Evolutionary conservation across 345 rosid species (phyloP).

Genomic region (Linum tenue): DNA sequence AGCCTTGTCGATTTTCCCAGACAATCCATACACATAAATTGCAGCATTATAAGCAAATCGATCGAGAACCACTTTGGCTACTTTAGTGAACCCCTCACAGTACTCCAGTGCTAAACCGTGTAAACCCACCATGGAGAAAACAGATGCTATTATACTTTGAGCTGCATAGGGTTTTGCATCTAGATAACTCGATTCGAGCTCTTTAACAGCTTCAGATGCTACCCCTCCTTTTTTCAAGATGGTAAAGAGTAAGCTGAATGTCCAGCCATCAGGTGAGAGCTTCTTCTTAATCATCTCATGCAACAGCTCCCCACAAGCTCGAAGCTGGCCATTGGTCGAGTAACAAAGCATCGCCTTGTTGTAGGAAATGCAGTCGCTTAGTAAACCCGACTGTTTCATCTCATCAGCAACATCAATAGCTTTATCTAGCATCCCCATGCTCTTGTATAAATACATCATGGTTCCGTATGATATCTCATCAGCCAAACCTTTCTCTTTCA

Average conservation of each 20-base stretch:
- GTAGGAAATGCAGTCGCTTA: constrained; percentile 52
- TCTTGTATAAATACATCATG: constrained; percentile 78
- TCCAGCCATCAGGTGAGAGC: constrained; percentile 52
- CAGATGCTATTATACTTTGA: constrained; percentile 45
- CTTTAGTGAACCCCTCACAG: constrained; percentile 34
- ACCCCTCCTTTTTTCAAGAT: constrained; percentile 63
- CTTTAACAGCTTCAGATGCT: constrained; percentile 61
- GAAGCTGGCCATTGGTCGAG: constrained; percentile 55
- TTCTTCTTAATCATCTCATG: constrained; percentile 57
- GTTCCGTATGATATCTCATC: constrained; percentile 64
- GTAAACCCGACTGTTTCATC: constrained; percentile 60
- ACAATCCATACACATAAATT: constrained; percentile 48
- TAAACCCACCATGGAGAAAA: constrained; percentile 65
- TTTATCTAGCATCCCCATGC: constrained; percentile 75
- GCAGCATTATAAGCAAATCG: constrained; percentile 56
- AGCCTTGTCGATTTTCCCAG: constrained; percentile 61
- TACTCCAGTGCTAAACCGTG: constrained; percentile 44
- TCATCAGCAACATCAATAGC: constrained; percentile 79
- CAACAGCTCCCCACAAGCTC: constrained; percentile 56
- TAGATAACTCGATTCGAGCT: constrained; percentile 53
- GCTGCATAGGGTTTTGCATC: constrained; percentile 60
- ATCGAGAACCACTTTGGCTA: constrained; percentile 31
- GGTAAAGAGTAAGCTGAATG: constrained; percentile 55
- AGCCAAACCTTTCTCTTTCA: constrained; percentile 48
- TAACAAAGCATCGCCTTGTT: constrained; percentile 73